Evolutionary conservation across 257 asterid species (phyloP), one percentile per base, ranked within the genome.

Genomic region (Fraxinus cuspidata): DNA sequence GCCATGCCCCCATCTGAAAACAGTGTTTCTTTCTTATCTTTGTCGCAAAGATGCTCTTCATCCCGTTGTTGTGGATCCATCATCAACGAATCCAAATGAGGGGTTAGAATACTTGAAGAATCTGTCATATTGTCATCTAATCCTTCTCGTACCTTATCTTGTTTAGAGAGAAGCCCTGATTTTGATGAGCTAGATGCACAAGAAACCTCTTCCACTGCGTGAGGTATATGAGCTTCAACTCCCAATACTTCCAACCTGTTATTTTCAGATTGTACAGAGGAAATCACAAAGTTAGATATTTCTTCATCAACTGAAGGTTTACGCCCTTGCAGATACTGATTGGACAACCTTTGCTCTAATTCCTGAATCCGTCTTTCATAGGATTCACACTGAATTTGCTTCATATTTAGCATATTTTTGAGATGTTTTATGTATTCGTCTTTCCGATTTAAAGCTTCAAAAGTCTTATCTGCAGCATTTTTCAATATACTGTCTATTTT

Each of bases 331-430:
- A 83, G 37, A 79, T 87, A 89, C 80, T 86, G 94, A 81, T 93
- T 96, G 70, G 97, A 90, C 84, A 96, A 85, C 78, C 95, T 90
- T 78, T 88, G 97, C 89, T 93, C 99, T 81, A 96, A 85, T 81
- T 93, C 99, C 70, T 88, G 89, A 79, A 96, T 96, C 78, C 99
- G 92, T 82, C 91, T 93, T 85, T 93, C 98, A 74, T 92, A 96
- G 40, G 97, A 92, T 51, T 92, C 94, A 79, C 97, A 90, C 76
- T 93, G 99, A 87, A 80, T 80, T 81, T 93, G 92, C 87, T 92
- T 96, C 74, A 32, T 74, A 84, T 90, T 92, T 42, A 96, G 89
- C 95, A 89, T 83, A 51, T 90, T 82, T 3, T 89, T 88, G 71
- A 96, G 96, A 85, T 90, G 96, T 66, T 92, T 92, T 75, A 77